Conservation (phyloP, 768 basidiomycete species). For the Tricholomella constricta region DNA sequence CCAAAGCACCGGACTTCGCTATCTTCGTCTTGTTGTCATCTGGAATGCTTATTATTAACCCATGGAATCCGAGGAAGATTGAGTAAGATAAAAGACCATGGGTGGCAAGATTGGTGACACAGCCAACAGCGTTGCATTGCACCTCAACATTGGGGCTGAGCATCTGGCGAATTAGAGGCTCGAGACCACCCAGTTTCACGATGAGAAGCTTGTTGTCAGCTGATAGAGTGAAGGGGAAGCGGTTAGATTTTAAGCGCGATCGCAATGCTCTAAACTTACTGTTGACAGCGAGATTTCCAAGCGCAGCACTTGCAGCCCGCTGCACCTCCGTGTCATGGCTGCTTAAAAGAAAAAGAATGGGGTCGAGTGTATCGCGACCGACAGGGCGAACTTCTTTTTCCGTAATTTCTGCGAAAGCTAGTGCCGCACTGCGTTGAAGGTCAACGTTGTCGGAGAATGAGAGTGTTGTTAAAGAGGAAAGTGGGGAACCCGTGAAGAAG, state of each 20-base stretch:
- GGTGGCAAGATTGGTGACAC: constrained; percentile 97
- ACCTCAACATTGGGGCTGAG: constrained; percentile 98
- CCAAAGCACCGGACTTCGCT: constrained; percentile 97
- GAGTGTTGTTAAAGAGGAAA: constrained; percentile 91
- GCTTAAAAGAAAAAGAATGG: constrained; percentile 94
- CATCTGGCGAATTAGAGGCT: constrained; percentile 99
- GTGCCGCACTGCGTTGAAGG: constrained; percentile 94
- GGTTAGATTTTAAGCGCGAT: constrained; percentile 10
- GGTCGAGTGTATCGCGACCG: constrained; percentile 95
- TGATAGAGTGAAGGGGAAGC: constrained; percentile 33
- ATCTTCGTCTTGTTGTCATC: constrained; percentile 99
- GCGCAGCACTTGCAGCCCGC: constrained; percentile 94
- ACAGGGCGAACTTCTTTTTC: constrained; percentile 99
- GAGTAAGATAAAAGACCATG: constrained; percentile 64
- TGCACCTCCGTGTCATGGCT: constrained; percentile 99
- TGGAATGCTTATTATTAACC: constrained; percentile 30
- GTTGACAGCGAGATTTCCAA: constrained; percentile 98
- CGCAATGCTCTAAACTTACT: constrained; percentile 55
- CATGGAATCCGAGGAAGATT: constrained; percentile 11
- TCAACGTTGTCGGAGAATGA: constrained; percentile 99
- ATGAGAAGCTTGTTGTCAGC: constrained; percentile 99
- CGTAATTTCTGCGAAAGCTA: constrained; percentile 99
- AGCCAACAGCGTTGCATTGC: constrained; percentile 99
- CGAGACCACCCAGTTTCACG: constrained; percentile 95
- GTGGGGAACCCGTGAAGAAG: constrained; percentile 94